Conservation (phyloP, 768 basidiomycete species). For the Pleurotus eryngii region DNA sequence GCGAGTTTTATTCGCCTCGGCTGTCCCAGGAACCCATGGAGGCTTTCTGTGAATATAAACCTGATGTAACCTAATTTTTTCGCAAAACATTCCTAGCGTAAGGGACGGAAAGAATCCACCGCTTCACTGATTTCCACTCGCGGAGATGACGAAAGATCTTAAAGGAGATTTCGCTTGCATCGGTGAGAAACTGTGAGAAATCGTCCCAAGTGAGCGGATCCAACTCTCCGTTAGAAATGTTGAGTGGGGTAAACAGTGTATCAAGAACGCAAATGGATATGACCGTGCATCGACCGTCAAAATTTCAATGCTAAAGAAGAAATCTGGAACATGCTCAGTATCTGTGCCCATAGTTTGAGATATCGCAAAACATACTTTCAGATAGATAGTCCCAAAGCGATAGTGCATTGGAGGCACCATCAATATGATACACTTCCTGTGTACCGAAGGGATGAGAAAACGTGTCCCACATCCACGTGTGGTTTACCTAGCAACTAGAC, state of each 20-base stretch:
- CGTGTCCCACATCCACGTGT: slow-evolving; percentile 2
- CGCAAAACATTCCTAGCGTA: slow-evolving; percentile 9
- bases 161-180: slow-evolving; percentile 8
- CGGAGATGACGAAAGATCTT: slow-evolving; percentile 7
- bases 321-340: no score
- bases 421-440: not conserved
- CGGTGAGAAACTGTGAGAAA: not conserved
- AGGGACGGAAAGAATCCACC: slow-evolving; percentile 7
- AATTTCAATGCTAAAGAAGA: no score
- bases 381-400: no score
- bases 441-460: not conserved
- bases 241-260: no score
- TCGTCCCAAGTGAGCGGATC: slow-evolving; percentile 1
- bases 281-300: no score
- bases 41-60: slow-evolving; percentile 6
- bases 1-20: slow-evolving; percentile 4
- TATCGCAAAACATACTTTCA: no score
- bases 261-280: no score
- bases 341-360: no score
- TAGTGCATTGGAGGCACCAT: not conserved
- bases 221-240: not conserved
- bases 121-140: slow-evolving; percentile 1
- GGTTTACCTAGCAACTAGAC: slow-evolving; percentile 5
- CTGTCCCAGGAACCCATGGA: slow-evolving; percentile 4
- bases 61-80: slow-evolving; percentile 7